These are phyloP conservation scores for Aspergillus sparsus DNA, from an alignment of 495 filamentous ascomycete species.

Conservation along the genomic window DNA sequence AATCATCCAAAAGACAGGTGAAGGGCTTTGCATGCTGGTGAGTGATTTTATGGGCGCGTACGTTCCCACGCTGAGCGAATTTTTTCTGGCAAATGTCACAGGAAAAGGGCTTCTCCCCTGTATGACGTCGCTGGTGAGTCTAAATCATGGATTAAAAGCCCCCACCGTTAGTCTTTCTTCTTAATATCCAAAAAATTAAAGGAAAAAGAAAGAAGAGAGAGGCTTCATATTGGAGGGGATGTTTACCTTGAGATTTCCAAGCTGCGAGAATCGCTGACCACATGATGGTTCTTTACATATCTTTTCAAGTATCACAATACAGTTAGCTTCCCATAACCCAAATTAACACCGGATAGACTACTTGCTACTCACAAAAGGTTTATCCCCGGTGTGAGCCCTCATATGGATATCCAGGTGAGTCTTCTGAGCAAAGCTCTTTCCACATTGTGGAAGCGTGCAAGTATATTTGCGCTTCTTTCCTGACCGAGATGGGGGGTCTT, in stretches of 20 bases:
- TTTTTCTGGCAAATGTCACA: conserved; percentile 80
- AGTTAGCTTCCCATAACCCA: background rate
- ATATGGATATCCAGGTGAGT: conserved; percentile 92
- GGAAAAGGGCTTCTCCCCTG: conserved; percentile 80
- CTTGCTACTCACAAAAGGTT: conserved; percentile 74
- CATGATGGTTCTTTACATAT: conserved; percentile 73
- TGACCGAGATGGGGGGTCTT: conserved; percentile 36
- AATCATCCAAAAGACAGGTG: conserved; percentile 76
- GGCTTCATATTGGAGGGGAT: background rate
- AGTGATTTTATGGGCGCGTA: conserved; percentile 82
- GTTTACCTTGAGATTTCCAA: conserved; percentile 83
- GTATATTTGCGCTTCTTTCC: conserved; percentile 59
- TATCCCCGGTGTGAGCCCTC: conserved; percentile 85
- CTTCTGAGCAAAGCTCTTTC: conserved; percentile 86
- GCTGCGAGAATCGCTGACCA: conserved; percentile 80
- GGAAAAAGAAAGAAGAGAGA: too few relatives aligned
- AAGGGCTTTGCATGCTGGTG: conserved; percentile 79
- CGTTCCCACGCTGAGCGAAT: conserved; percentile 84
- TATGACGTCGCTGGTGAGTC: conserved; percentile 86
- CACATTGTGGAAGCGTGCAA: conserved; percentile 74
- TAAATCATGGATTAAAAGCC: conserved; percentile 27
- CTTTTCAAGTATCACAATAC: conserved; percentile 46
- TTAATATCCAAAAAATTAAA: background rate
- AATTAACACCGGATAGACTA: background rate
- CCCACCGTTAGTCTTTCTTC: background rate